These are phyloP conservation scores for Camelina sativa DNA, from an alignment of 345 rosid species.

Conservation along the genomic window DNA sequence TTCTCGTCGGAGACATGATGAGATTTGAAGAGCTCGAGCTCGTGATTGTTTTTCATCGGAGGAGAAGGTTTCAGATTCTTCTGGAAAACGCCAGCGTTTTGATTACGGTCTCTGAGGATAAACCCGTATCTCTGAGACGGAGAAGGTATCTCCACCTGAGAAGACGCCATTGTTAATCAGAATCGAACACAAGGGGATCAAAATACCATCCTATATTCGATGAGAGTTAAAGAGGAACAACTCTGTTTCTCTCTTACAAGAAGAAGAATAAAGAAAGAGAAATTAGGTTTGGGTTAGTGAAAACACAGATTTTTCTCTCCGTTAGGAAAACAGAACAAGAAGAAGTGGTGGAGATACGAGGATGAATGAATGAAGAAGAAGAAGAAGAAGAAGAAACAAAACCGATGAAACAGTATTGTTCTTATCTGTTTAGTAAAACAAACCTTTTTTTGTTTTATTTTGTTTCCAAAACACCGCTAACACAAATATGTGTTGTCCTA, in stretches of 20 bases:
- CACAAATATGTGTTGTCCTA: constrained; percentile 34
- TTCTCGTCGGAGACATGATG: constrained; percentile 45
- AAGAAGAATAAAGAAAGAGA: constrained; percentile 15
- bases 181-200: neutral
- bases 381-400: constrained; percentile 28
- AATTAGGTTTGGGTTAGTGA: constrained; percentile 27
- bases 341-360: constrained; percentile 33
- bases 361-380: too few species aligned
- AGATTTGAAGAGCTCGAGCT: constrained; percentile 11
- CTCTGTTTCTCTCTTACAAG: constrained; percentile 22
- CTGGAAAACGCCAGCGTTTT: constrained; percentile 47
- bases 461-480: constrained; percentile 12
- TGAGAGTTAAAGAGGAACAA: neutral
- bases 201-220: constrained; percentile 11
- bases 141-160: constrained; percentile 61
- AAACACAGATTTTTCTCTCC: constrained; percentile 23
- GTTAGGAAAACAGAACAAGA: constrained; percentile 17
- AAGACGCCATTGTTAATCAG: constrained; percentile 59
- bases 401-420: constrained; percentile 42
- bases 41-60: constrained; percentile 46
- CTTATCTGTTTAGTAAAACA: constrained; percentile 34
- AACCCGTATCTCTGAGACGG: constrained; percentile 59
- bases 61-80: constrained; percentile 55
- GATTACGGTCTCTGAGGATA: constrained; percentile 63
- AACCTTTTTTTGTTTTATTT: neutral